A percentile compares a stretch with the other conserved stretches of the same genome.
These are phyloP conservation scores for Draba incana DNA, from an alignment of 345 rosid genomes.

Conservation along the genomic window DNA sequence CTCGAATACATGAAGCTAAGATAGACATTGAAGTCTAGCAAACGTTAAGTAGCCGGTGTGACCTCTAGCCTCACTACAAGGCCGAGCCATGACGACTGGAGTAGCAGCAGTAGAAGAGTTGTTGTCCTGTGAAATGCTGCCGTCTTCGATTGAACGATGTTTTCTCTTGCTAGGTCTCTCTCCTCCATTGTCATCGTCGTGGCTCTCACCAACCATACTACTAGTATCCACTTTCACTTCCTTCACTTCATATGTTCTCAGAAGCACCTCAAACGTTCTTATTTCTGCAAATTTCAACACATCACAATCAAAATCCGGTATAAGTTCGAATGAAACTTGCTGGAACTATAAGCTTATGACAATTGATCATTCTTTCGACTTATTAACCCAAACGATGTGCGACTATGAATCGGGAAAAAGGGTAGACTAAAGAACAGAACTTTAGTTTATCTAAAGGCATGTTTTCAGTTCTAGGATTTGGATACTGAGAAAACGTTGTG, in stretches of 20 bases:
- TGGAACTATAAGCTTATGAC: background rate
- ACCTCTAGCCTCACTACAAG: conserved; percentile 80
- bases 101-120: conserved; percentile 37
- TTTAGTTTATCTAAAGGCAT: no score
- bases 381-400: background rate
- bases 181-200: conserved; percentile 43
- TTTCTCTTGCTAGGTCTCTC: conserved; percentile 75
- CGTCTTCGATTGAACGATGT: conserved; percentile 53
- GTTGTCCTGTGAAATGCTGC: conserved; percentile 33
- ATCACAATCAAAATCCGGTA: background rate
- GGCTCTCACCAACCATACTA: conserved; percentile 26
- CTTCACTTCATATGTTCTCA: conserved; percentile 79
- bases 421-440: background rate
- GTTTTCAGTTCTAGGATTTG: no score
- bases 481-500: no score
- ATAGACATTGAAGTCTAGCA: conserved; percentile 75
- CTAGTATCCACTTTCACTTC: conserved; percentile 54
- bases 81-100: conserved; percentile 66
- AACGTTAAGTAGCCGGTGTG: conserved; percentile 97
- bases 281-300: conserved; percentile 55
- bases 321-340: background rate
- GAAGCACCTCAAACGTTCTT: conserved; percentile 85
- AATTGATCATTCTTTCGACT: background rate
- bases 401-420: background rate
- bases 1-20: conserved; percentile 10